Evolutionary conservation across 768 basidiomycete genomes (phyloP).

Genomic region (Strobilomyces confusus): DNA sequence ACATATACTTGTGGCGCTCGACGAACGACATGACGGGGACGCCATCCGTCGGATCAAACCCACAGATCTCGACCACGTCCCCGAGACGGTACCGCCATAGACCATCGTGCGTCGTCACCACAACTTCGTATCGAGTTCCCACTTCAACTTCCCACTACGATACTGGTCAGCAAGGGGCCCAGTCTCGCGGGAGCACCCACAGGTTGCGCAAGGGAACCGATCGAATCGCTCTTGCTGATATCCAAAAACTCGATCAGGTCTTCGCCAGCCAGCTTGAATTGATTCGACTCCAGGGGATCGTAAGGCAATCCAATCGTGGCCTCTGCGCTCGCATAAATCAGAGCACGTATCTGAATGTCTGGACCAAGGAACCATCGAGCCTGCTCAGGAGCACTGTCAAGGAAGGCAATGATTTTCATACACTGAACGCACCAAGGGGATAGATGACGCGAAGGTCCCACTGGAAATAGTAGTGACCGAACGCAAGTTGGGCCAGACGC

Average conservation of each 20-base stretch:
- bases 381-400: too few relatives aligned
- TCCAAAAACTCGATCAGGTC: slow-evolving; percentile 8
- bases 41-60: too few relatives aligned
- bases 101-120: too few relatives aligned
- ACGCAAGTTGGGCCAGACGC: too few relatives aligned
- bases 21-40: slow-evolving; percentile 17
- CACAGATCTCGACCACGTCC: too few relatives aligned
- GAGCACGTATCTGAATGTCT: not conserved
- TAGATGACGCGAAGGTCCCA: slow-evolving; percentile 8
- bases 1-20: slow-evolving; percentile 11
- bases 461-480: too few relatives aligned
- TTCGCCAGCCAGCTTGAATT: not conserved
- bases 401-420: slow-evolving; percentile 4
- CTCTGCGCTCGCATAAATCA: slow-evolving; percentile 3
- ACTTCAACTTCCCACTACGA: too few relatives aligned
- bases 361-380: too few relatives aligned
- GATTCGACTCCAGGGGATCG: slow-evolving; percentile 4
- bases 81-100: too few relatives aligned
- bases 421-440: too few relatives aligned
- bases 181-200: not conserved
- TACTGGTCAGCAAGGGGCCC: not conserved
- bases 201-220: too few relatives aligned
- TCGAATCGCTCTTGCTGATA: not conserved
- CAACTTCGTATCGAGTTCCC: slow-evolving; percentile 17
- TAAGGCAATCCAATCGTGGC: slow-evolving; percentile 3